Percentiles rank a stretch among this genome's conserved stretches.
Evolutionary conservation across 257 asterid species (phyloP).

Genomic region (Solanum sparsipilum): DNA sequence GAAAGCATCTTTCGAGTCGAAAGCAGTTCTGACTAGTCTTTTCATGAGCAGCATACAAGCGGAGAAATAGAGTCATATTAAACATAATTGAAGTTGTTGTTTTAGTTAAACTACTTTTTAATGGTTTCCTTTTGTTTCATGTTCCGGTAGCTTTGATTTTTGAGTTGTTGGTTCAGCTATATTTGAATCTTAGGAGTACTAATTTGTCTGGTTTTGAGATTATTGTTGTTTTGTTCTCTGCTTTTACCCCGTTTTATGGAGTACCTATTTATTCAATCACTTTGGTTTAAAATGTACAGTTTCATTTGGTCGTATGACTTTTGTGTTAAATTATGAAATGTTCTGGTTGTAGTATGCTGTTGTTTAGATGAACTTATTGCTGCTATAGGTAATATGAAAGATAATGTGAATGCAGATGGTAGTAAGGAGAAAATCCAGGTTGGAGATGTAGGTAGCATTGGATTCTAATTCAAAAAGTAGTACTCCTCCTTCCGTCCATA

Average conservation of each 20-base stretch:
- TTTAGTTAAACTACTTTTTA: background rate
- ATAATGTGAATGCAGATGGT: background rate
- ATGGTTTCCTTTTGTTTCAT: background rate
- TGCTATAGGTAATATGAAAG: background rate
- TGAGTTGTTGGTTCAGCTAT: background rate
- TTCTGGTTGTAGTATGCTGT: too few species aligned
- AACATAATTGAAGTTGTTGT: background rate
- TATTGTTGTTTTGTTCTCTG: background rate
- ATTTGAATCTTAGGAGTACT: too few species aligned
- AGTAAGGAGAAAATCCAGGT: background rate
- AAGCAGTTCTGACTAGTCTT: background rate
- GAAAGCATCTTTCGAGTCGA: background rate
- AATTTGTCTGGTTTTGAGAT: background rate
- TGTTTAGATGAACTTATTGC: too few species aligned
- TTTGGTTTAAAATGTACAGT: too few species aligned
- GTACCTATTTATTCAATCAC: background rate
- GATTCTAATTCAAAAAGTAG: background rate
- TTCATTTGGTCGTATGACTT: too few species aligned
- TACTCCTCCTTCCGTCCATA: background rate
- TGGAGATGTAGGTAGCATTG: background rate
- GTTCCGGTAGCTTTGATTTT: background rate
- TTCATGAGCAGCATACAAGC: background rate
- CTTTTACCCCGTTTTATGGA: background rate
- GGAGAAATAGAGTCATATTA: background rate
- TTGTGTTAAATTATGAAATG: too few species aligned